These are phyloP conservation scores for Rhytidhysteron rufulum DNA, from an alignment of 2,329 filamentous ascomycete species.

Conservation along the genomic window DNA sequence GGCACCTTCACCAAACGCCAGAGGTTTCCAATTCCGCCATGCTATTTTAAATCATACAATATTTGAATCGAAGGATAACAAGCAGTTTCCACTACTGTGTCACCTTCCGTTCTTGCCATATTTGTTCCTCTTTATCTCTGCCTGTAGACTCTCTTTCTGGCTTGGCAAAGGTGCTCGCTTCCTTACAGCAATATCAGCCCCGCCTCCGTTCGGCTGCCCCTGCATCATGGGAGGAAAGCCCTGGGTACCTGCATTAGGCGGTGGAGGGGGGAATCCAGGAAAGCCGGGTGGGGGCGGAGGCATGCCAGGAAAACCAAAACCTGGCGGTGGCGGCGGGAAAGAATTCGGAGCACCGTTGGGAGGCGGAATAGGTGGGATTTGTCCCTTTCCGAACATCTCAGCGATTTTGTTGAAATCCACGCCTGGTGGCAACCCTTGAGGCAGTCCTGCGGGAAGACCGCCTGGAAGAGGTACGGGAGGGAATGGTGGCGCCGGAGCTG, in stretches of 20 bases:
- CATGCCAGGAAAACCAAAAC: slow-evolving; percentile 31
- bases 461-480: slow-evolving; percentile 35
- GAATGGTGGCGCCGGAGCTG: slow-evolving; percentile 15
- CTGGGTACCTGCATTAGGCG: slow-evolving; percentile 20
- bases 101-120: too few relatives aligned
- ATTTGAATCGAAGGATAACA: too few relatives aligned
- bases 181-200: slow-evolving; percentile 43
- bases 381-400: slow-evolving; percentile 33
- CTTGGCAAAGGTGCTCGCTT: slow-evolving; percentile 70
- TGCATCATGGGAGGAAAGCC: slow-evolving; percentile 23
- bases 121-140: slow-evolving; percentile 64
- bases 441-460: slow-evolving; percentile 15
- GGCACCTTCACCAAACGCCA: too few relatives aligned
- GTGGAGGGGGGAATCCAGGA: slow-evolving; percentile 26
- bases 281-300: slow-evolving; percentile 24
- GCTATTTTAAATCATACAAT: too few relatives aligned
- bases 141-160: slow-evolving; percentile 75
- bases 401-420: slow-evolving; percentile 26
- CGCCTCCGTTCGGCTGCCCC: slow-evolving; percentile 33
- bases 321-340: slow-evolving; percentile 20
- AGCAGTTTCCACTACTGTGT: too few relatives aligned
- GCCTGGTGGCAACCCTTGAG: slow-evolving; percentile 19
- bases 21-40: too few relatives aligned
- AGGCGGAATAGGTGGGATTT: slow-evolving; percentile 30
- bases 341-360: slow-evolving; percentile 17